These are phyloP conservation scores for Murraya paniculata DNA, from an alignment of 345 rosid genomes.

Conservation along the genomic window DNA sequence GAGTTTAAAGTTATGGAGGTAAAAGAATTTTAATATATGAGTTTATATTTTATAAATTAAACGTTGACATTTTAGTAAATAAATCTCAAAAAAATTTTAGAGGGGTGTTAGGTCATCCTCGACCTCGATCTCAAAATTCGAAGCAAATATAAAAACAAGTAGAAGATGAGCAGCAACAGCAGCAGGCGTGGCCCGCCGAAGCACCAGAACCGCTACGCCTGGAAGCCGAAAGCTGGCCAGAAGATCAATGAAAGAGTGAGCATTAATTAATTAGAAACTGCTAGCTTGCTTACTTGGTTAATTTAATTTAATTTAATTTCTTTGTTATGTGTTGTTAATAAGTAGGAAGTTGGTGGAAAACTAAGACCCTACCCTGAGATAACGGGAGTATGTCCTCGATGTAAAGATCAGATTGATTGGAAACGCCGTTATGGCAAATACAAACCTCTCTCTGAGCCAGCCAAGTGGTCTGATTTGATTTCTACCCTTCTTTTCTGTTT, in stretches of 20 bases:
- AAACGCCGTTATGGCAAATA: constrained; percentile 93
- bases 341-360: constrained; percentile 73
- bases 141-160: constrained; percentile 19
- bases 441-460: constrained; percentile 69
- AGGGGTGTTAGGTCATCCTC: background rate
- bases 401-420: constrained; percentile 94
- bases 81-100: too few species aligned
- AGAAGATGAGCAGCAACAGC: constrained; percentile 50
- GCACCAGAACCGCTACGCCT: constrained; percentile 77
- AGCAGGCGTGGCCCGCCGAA: constrained; percentile 70
- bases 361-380: constrained; percentile 67
- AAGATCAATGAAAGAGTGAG: constrained; percentile 84
- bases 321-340: background rate
- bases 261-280: background rate
- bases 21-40: too few species aligned
- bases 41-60: too few species aligned
- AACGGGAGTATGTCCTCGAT: constrained; percentile 82
- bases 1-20: too few species aligned
- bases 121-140: background rate
- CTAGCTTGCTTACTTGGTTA: background rate
- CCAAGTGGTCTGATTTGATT: constrained; percentile 61
- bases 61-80: too few species aligned
- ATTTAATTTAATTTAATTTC: background rate
- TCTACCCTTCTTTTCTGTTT: background rate
- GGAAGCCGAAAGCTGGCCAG: constrained; percentile 88